Conservation (phyloP, 352 stramenopile species). For the Hyaloperonospora brassicae region DNA sequence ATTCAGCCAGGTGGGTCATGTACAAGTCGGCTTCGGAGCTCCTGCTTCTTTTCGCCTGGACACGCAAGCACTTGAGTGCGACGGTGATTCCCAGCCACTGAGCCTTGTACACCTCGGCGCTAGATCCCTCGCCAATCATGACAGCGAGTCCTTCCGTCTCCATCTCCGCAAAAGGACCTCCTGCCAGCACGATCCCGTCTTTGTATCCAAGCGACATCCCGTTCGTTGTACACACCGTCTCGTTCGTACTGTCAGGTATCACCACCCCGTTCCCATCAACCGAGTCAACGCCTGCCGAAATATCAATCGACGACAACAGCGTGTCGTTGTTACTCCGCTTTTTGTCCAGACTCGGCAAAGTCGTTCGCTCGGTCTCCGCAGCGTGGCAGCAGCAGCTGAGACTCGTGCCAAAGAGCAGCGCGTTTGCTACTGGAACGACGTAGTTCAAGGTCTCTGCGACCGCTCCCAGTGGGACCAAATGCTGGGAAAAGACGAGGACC, state of each 20-base stretch:
- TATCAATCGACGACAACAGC: slow-evolving; percentile 24
- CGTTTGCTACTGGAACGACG: slow-evolving; percentile 49
- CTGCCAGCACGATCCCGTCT: slow-evolving; percentile 14
- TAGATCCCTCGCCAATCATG: slow-evolving; percentile 63
- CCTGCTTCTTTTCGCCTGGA: slow-evolving; percentile 18
- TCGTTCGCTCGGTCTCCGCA: slow-evolving; percentile 2
- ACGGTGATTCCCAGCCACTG: slow-evolving; percentile 71
- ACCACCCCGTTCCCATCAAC: slow-evolving; percentile 13
- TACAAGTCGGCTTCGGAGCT: slow-evolving; percentile 49
- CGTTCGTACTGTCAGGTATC: slow-evolving; percentile 10
- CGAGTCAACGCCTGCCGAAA: slow-evolving; percentile 11
- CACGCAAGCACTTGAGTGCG: slow-evolving; percentile 63
- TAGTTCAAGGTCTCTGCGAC: slow-evolving; percentile 51
- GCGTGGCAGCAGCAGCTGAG: slow-evolving; percentile 47
- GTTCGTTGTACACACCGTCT: not conserved
- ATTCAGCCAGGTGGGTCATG: slow-evolving; percentile 53
- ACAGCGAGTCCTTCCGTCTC: slow-evolving; percentile 45
- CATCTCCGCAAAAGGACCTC: slow-evolving; percentile 44
- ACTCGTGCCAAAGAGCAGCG: slow-evolving; percentile 58
- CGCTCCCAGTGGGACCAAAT: slow-evolving; percentile 27
- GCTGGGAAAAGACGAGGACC: slow-evolving; percentile 26
- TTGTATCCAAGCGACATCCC: slow-evolving; percentile 10
- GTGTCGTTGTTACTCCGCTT: slow-evolving; percentile 10
- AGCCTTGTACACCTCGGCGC: slow-evolving; percentile 54
- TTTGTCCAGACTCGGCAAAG: slow-evolving; percentile 9